Conservation (phyloP, 805 yeast species). For the Candida berthetii region DNA sequence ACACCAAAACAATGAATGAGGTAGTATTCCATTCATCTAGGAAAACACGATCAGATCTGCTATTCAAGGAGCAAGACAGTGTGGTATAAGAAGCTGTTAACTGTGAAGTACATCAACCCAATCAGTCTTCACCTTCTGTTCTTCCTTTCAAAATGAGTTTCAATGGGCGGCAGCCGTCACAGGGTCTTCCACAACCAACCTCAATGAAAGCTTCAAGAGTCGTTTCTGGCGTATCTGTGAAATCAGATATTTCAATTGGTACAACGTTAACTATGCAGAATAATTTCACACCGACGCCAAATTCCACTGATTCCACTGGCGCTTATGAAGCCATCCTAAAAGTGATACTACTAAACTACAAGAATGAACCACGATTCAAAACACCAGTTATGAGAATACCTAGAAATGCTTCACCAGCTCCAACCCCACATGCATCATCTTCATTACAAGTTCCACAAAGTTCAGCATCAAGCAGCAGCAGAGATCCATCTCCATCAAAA, state of each 20-base stretch:
- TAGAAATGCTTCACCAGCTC: not conserved
- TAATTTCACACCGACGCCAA: not conserved
- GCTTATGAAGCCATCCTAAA: conserved; percentile 50
- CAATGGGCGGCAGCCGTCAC: no score
- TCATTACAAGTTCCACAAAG: conserved; percentile 5
- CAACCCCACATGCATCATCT: conserved; percentile 1
- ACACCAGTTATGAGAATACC: conserved; percentile 5
- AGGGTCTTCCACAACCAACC: no score
- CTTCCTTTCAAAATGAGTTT: no score
- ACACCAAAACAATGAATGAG: no score
- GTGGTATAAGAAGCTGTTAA: no score
- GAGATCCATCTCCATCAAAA: conserved; percentile 22
- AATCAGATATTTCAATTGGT: conserved; percentile 5
- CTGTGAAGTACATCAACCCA: no score
- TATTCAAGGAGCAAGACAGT: no score
- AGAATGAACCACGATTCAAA: conserved; percentile 58
- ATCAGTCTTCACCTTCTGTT: no score
- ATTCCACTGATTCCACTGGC: conserved; percentile 7
- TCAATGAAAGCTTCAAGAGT: not conserved
- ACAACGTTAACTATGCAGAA: conserved; percentile 6
- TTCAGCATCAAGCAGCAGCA: conserved; percentile 2
- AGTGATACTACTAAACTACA: conserved; percentile 50
- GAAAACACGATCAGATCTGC: no score
- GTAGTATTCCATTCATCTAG: no score
- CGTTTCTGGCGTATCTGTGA: not conserved